A percentile compares a stretch with the other conserved stretches of the same genome.
phyloP scores from a whole-genome alignment of 306 rosid genomes.

The Neltuma alba region DNA sequence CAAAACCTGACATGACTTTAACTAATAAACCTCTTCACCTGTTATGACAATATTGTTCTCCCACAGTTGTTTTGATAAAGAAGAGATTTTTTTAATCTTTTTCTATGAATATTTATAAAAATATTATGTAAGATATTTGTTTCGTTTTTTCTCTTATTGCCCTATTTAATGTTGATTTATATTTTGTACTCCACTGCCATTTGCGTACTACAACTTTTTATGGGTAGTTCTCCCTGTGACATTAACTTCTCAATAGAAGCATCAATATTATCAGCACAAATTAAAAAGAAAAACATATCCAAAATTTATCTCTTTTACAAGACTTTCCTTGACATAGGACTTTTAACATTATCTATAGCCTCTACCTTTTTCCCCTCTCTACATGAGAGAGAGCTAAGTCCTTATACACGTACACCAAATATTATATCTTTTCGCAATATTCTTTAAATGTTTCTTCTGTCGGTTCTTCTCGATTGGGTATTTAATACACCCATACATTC shows the following conservation, averaged over 20 bases:
- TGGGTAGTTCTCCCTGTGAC: not conserved
- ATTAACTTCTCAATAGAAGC: too few relatives aligned
- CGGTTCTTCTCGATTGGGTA: not conserved
- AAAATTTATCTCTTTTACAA: too few relatives aligned
- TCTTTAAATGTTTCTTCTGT: not conserved
- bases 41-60: not conserved
- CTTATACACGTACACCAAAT: not conserved
- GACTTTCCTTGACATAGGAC: too few relatives aligned
- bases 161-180: not conserved
- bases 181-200: too few relatives aligned
- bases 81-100: not conserved
- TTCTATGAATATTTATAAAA: too few relatives aligned
- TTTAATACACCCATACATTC: not conserved
- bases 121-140: too few relatives aligned
- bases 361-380: not conserved
- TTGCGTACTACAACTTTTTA: too few relatives aligned
- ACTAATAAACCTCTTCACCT: not conserved
- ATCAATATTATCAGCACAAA: not conserved
- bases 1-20: not conserved
- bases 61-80: too few relatives aligned
- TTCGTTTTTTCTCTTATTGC: too few relatives aligned
- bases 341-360: not conserved
- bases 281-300: too few relatives aligned
- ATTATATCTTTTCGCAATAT: not conserved
- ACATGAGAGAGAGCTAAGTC: not conserved